Base-by-base conservation (phyloP, 768 basidiomycete genomes). In the Rossbeevera mucosa region DNA sequence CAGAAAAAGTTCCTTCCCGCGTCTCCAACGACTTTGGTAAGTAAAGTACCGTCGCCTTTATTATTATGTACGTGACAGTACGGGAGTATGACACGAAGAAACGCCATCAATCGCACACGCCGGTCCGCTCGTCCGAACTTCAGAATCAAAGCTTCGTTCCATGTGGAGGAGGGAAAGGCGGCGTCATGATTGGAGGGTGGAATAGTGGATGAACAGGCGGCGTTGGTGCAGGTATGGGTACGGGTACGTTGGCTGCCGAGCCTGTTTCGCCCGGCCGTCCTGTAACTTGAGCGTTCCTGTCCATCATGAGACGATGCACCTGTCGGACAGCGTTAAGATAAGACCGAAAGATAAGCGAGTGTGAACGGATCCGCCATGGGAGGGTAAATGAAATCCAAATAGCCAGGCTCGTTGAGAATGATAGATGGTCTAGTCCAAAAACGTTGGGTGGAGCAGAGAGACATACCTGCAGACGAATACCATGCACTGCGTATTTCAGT, bases 231-330 rank as follows among this genome's bases (percentile, higher is more conserved):
- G 65, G 57, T 51, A 63, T 55, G 13, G 66, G 59, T 4, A 63
- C 58, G 26, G 64, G 56, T 14, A 48, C 25, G 25, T 52, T 50
- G n/a, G 38, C 50, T 9, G 46, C 38, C 22, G 58, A 48, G 24
- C 54, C 52, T 20, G 50, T 42, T 33, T 70, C 71, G n/a, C 61
- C 60, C 31, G 66, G 60, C 29, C 78, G 71, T 44, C 79, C 78
- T 24, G 77, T 80, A 46, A 79, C 70, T 56, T 79, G 78, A 14
- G 79, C 79, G 68, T 84, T 86, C 53, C 84, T 75, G 38, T 88
- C 85, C 82, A 87, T 82, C 84, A 89, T 84, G 55, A 89, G 78
- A 44, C 79, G 76, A 60, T 88, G 86, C 48, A 83, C 65, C 80
- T 83, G 61, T 51, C 50, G 40, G 31, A 49, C 41, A 28, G 33